phyloP scores from a whole-genome alignment of 257 asterid species.

The Solanum peruvianum region DNA sequence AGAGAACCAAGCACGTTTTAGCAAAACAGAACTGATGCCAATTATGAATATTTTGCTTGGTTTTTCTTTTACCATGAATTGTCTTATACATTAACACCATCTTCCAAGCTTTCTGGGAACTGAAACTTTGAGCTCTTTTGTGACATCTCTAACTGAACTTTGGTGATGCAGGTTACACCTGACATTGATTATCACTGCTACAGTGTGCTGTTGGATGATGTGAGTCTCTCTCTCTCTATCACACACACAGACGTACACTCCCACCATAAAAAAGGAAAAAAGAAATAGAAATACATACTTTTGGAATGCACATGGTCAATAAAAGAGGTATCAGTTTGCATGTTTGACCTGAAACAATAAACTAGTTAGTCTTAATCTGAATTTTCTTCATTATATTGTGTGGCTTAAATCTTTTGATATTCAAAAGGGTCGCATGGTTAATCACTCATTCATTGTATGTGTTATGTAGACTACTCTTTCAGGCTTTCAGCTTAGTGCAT shows the following conservation, averaged over 20 bases:
- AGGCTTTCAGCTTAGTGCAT: not conserved
- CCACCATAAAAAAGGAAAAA: not conserved
- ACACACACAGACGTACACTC: not conserved
- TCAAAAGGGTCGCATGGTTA: not conserved
- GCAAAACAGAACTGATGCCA: not conserved
- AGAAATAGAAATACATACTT: not conserved
- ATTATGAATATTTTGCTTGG: not conserved
- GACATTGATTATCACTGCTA: constrained; percentile 85
- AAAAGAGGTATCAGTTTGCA: not conserved
- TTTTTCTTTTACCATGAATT: not conserved
- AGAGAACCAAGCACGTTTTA: not conserved
- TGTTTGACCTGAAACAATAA: not conserved
- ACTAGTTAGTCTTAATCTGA: not conserved
- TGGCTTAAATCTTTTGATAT: not conserved
- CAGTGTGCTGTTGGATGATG: constrained; percentile 99
- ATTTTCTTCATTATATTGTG: not conserved
- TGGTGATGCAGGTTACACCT: constrained; percentile 64
- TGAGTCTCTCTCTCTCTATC: constrained; percentile 24
- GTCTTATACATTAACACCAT: not conserved
- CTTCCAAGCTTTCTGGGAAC: not conserved
- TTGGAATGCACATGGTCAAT: not conserved
- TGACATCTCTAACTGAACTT: not conserved
- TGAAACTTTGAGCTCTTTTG: not conserved
- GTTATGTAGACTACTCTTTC: not conserved
- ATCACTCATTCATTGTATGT: not conserved